Percentiles rank a stretch among this genome's conserved stretches.
phyloP scores from a whole-genome alignment of 169 alveolate genomes.

The Sarcocystis neurona region DNA sequence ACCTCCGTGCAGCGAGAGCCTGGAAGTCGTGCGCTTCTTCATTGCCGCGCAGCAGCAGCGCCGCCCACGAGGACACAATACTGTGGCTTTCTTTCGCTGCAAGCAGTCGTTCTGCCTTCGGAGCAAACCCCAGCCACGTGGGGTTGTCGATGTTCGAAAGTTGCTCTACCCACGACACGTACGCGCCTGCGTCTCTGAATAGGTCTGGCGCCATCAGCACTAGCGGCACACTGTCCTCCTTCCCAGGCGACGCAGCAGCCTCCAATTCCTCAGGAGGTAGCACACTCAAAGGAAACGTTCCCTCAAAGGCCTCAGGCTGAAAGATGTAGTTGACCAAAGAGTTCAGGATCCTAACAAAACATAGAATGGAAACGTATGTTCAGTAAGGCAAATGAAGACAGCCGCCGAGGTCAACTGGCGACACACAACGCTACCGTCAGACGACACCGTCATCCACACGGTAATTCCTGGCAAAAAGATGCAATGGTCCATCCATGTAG shows the following conservation, averaged over 20 bases:
- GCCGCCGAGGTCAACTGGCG: no score
- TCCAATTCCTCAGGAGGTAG: slow-evolving; percentile 3
- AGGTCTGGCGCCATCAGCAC: slow-evolving; percentile 52
- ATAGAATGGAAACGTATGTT: neutral
- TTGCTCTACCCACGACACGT: slow-evolving; percentile 63
- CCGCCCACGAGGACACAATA: slow-evolving; percentile 51
- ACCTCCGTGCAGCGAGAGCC: slow-evolving; percentile 22
- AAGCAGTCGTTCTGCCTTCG: slow-evolving; percentile 64
- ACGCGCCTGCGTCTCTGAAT: slow-evolving; percentile 56
- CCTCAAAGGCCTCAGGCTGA: slow-evolving; percentile 55
- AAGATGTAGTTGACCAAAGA: slow-evolving; percentile 63
- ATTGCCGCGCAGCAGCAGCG: slow-evolving; percentile 63
- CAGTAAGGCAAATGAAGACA: no score
- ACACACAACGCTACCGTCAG: no score
- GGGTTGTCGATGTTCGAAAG: slow-evolving; percentile 62
- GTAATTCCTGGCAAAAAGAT: neutral
- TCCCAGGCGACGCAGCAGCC: neutral
- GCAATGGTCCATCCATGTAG: neutral
- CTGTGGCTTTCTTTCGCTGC: slow-evolving; percentile 43
- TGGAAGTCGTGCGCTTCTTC: slow-evolving; percentile 66
- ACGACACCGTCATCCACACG: neutral
- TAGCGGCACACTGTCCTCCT: neutral
- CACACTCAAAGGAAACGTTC: slow-evolving; percentile 49
- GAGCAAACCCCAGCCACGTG: slow-evolving; percentile 64
- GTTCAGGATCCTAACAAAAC: slow-evolving; percentile 32